Base-by-base conservation (phyloP, 805 yeast genomes). In the Myxozyma geophila region DNA sequence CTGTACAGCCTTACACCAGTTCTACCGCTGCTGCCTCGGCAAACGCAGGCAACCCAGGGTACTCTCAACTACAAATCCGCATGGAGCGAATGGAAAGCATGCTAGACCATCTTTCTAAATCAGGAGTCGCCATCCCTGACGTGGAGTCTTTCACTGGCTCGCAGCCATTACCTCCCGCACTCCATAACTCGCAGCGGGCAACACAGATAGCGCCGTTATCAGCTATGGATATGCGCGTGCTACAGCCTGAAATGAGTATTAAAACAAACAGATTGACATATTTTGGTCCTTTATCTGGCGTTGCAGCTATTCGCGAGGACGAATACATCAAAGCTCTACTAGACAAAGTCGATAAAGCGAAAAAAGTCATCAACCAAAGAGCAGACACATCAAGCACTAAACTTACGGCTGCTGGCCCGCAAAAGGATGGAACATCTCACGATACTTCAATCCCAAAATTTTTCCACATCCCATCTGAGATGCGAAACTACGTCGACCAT, bases 51-150 rank as follows among this genome's bases (percentile, higher is more conserved):
- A 15, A 50, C 7, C 56, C 66, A 6, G 66, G 37, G 17, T 58
- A 58, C 21, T 13, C 50, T 13, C 66, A 63, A 21, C 59, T 63
- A 12, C 59, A 59, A 39, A 2, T 21, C 39, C 58, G 67, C 13
- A 48, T 63, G 59, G 66, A 36, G 21, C 60, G 64, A n/a, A 56
- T 63, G 64, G 67, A 63, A 44, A 15, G 57, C 36, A 33, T 63
- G 39, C 39, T 63, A 2, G 33, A 48, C 46, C 59, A 62, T 28
- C 50, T 63, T 2, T 33, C 66, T 2, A 47, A 23, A 8, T 23
- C 58, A 8, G 65, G 62, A 12, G 55, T 46, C 33, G 50, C 44
- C n/a, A 28, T 60, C 12, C 47, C 56, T 4, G 58, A 48, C n/a
- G 7, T 41, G 2, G 37, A 33, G 28, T 13, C 48, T 17, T 17